A percentile compares a stretch with the other conserved stretches of the same genome.
These are phyloP conservation scores for Taphrina pruni DNA, from an alignment of 1,139 yeast species.

Conservation along the genomic window DNA sequence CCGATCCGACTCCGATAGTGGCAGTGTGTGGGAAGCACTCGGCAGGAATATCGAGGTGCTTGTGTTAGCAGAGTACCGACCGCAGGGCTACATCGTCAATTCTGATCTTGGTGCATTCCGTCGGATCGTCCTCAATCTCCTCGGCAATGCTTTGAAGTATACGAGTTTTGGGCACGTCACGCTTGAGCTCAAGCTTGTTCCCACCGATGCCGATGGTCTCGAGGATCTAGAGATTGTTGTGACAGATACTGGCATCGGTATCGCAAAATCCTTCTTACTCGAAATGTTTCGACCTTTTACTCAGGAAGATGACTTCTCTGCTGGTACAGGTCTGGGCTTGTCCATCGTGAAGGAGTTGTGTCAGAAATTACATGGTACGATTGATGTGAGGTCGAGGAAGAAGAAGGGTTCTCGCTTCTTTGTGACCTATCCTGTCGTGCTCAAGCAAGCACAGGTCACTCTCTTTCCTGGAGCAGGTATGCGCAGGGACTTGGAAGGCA, in stretches of 20 bases:
- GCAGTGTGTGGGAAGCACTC: conserved; percentile 18
- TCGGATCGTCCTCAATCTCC: conserved; percentile 81
- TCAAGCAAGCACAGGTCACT: not conserved
- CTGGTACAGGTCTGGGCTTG: conserved; percentile 86
- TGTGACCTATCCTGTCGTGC: conserved; percentile 23
- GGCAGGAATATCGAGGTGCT: conserved; percentile 29
- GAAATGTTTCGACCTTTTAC: conserved; percentile 83
- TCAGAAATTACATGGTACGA: conserved; percentile 16
- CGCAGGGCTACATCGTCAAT: conserved; percentile 15
- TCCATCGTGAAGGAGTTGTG: conserved; percentile 85
- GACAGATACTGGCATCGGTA: conserved; percentile 80
- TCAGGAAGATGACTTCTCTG: conserved; percentile 91
- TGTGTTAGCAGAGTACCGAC: conserved; percentile 4
- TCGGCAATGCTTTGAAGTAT: conserved; percentile 88
- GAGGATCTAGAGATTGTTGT: conserved; percentile 66
- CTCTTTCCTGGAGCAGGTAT: conserved; percentile 16
- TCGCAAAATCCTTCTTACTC: conserved; percentile 79
- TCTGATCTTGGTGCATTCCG: conserved; percentile 54
- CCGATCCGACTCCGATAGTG: conserved; percentile 25
- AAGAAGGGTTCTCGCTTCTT: conserved; percentile 16
- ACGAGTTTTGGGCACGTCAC: conserved; percentile 73
- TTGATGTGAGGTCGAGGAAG: conserved; percentile 11
- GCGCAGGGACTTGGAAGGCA: conserved; percentile 10
- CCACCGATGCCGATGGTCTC: conserved; percentile 5
- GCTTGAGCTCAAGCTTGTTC: conserved; percentile 49